A percentile compares a stretch with the other conserved stretches of the same genome.
phyloP scores from a whole-genome alignment of 2,329 filamentous ascomycete genomes.

The Paraphaeosphaeria sporulosa region DNA sequence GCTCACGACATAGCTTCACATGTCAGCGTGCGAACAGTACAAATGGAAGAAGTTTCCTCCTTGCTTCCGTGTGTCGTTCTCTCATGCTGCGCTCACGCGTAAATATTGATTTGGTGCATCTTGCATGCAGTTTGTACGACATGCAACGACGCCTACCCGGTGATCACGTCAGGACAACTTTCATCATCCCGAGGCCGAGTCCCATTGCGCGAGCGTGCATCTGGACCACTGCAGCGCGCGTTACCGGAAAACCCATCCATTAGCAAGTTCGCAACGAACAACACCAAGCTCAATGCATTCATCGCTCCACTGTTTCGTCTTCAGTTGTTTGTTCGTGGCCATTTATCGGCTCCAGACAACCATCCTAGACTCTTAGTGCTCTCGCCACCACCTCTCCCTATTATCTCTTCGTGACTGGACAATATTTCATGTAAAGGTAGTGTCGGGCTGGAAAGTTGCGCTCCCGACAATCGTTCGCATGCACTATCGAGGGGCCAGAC shows the following conservation, averaged over 20 bases:
- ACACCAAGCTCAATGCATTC: neutral
- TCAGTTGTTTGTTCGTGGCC: neutral
- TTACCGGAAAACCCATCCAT: neutral
- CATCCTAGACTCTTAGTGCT: neutral
- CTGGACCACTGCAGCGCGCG: neutral
- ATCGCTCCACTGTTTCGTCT: neutral
- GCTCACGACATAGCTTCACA: slow-evolving; percentile 3
- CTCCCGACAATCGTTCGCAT: neutral
- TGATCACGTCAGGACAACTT: neutral
- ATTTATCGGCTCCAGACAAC: neutral
- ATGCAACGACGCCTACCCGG: neutral
- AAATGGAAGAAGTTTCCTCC: neutral
- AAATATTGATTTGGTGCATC: neutral
- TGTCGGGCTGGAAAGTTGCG: neutral
- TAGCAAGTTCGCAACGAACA: neutral
- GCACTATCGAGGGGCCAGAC: neutral
- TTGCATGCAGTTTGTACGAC: neutral
- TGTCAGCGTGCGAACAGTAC: neutral
- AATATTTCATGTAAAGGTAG: neutral
- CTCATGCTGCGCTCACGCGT: neutral
- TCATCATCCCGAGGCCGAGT: neutral
- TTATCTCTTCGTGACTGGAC: neutral
- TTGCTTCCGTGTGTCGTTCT: neutral
- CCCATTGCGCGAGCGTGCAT: neutral
- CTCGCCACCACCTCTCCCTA: neutral